phyloP scores from a whole-genome alignment of 441 rosid genomes.

The Metrosideros polymorpha region DNA sequence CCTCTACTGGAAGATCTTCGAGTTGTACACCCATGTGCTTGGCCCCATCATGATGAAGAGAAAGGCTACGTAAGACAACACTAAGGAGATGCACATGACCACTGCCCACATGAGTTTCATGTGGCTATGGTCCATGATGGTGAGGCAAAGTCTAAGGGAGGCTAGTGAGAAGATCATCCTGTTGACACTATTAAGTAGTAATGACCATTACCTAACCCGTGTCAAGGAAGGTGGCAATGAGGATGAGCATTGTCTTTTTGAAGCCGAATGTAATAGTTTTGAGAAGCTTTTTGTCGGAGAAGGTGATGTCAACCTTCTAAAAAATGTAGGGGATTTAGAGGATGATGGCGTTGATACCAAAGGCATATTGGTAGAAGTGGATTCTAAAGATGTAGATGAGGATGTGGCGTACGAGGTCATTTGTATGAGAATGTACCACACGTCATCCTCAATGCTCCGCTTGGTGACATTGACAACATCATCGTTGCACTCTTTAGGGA shows the following conservation, averaged over 20 bases:
- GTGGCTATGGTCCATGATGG: background rate
- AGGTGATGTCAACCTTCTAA: background rate
- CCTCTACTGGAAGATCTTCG: background rate
- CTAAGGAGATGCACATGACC: no score
- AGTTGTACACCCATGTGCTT: background rate
- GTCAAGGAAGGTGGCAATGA: background rate
- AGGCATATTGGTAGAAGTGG: background rate
- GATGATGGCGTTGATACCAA: background rate
- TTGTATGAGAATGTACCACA: background rate
- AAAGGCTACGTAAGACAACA: no score
- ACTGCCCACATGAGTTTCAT: background rate
- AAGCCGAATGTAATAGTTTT: background rate
- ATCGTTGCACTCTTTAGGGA: no score
- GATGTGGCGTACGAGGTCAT: background rate
- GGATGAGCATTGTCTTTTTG: background rate
- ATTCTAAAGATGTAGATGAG: background rate
- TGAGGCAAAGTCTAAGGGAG: background rate
- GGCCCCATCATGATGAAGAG: background rate
- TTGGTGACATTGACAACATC: background rate
- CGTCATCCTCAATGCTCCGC: accelerated
- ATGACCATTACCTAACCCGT: background rate
- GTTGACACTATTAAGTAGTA: accelerated
- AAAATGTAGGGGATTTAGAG: background rate
- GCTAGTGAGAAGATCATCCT: background rate
- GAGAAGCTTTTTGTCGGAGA: background rate